A percentile compares a stretch with the other conserved stretches of the same genome.
phyloP scores from a whole-genome alignment of 352 stramenopile genomes.

The Phytophthora pisi region DNA sequence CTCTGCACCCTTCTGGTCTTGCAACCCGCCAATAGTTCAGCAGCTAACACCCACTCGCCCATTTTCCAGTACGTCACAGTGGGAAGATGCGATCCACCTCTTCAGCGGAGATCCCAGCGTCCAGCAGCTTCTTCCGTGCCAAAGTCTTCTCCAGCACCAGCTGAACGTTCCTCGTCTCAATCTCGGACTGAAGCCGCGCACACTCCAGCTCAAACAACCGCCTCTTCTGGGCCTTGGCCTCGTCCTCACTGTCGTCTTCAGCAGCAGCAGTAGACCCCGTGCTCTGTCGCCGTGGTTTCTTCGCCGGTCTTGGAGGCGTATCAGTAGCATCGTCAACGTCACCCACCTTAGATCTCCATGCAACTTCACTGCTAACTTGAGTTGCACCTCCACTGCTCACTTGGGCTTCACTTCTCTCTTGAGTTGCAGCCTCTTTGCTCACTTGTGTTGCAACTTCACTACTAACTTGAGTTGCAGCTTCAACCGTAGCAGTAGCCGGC shows the following conservation, averaged over 20 bases:
- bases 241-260: constrained; percentile 13
- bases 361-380: neutral
- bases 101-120: constrained; percentile 45
- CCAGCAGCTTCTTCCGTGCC: constrained; percentile 51
- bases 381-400: neutral
- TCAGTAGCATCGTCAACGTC: neutral
- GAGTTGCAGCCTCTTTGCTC: too few relatives aligned
- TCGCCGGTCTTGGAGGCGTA: constrained; percentile 2
- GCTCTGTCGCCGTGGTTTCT: constrained; percentile 9
- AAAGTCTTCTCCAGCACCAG: constrained; percentile 57
- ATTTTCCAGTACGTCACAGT: constrained; percentile 16
- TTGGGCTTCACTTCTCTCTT: neutral
- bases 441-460: neutral
- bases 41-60: too few relatives aligned
- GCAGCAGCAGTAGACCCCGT: constrained; percentile 2
- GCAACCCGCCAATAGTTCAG: too few relatives aligned
- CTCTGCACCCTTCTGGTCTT: too few relatives aligned
- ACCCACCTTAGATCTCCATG: neutral
- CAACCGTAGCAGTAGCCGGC: neutral
- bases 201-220: constrained; percentile 58
- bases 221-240: constrained; percentile 46
- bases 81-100: constrained; percentile 59
- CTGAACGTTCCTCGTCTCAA: constrained; percentile 54
- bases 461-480: constrained; percentile 1
- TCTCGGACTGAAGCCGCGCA: constrained; percentile 52